These are phyloP conservation scores for Venturia asperata DNA, from an alignment of 2,329 filamentous ascomycete species.

Conservation along the genomic window DNA sequence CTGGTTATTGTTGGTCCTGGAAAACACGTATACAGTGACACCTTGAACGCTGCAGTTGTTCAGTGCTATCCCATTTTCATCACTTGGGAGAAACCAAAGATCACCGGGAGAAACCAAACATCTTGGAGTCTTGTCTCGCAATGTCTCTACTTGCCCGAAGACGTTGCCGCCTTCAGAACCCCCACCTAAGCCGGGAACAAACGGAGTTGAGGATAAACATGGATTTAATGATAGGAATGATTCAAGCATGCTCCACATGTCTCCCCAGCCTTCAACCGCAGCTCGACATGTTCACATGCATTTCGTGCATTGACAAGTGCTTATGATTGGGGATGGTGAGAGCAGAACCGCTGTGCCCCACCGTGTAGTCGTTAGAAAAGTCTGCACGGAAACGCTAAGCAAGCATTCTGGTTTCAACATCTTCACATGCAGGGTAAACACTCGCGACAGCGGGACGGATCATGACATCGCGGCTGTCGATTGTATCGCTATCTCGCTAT, in stretches of 20 bases:
- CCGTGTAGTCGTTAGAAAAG: neutral
- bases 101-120: neutral
- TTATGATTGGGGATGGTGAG: neutral
- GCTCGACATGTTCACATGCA: constrained; percentile 6
- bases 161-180: neutral
- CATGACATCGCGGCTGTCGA: neutral
- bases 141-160: neutral
- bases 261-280: constrained; percentile 5
- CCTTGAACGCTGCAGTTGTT: neutral
- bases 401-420: constrained; percentile 7
- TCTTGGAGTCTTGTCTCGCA: neutral
- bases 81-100: neutral
- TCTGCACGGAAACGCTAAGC: neutral
- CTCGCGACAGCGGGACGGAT: neutral
- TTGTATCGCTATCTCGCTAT: neutral
- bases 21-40: neutral
- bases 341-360: neutral
- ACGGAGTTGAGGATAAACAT: neutral
- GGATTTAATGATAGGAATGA: too few species aligned
- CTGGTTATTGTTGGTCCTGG: neutral
- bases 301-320: constrained; percentile 1
- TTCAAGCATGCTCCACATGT: neutral
- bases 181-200: neutral
- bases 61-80: neutral
- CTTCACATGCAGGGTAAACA: constrained; percentile 12